A percentile compares a stretch with the other conserved stretches of the same genome.
Conservation (phyloP, 2,329 filamentous ascomycete species). For the Aureobasidium zeae region DNA sequence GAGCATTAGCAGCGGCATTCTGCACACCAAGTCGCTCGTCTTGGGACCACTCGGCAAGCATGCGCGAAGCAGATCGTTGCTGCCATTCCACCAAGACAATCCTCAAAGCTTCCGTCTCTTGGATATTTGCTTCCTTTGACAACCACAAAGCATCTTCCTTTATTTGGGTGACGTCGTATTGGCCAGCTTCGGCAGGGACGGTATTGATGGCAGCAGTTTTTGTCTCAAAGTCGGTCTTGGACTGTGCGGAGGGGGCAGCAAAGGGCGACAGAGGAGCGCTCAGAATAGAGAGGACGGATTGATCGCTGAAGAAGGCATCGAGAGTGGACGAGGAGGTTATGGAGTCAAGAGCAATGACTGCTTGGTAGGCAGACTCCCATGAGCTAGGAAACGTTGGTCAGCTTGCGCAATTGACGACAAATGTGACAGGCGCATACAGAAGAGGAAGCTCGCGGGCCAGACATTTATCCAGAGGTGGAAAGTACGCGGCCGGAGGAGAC, state of each 20-base stretch:
- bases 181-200: conserved; percentile 55
- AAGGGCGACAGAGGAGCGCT: conserved; percentile 62
- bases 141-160: conserved; percentile 83
- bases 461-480: conserved; percentile 77
- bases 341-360: conserved; percentile 45
- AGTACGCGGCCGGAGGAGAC: conserved; percentile 42
- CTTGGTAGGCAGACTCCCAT: conserved; percentile 49
- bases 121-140: conserved; percentile 65
- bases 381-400: conserved; percentile 44
- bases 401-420: conserved; percentile 1
- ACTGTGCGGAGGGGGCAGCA: conserved; percentile 49
- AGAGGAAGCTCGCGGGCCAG: conserved; percentile 70
- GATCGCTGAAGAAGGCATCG: conserved; percentile 60
- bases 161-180: conserved; percentile 66
- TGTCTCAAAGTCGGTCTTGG: conserved; percentile 67
- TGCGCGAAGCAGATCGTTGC: conserved; percentile 60
- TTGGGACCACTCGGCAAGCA: conserved; percentile 60
- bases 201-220: conserved; percentile 82
- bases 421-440: conserved; percentile 50
- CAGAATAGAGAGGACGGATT: conserved; percentile 59
- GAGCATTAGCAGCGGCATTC: conserved; percentile 60
- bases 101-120: conserved; percentile 73
- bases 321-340: conserved; percentile 43
- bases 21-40: conserved; percentile 70
- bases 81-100: conserved; percentile 79